These are phyloP conservation scores for Irpex sp. DNA, from an alignment of 1,284 basidiomycete genomes.

Conservation along the genomic window DNA sequence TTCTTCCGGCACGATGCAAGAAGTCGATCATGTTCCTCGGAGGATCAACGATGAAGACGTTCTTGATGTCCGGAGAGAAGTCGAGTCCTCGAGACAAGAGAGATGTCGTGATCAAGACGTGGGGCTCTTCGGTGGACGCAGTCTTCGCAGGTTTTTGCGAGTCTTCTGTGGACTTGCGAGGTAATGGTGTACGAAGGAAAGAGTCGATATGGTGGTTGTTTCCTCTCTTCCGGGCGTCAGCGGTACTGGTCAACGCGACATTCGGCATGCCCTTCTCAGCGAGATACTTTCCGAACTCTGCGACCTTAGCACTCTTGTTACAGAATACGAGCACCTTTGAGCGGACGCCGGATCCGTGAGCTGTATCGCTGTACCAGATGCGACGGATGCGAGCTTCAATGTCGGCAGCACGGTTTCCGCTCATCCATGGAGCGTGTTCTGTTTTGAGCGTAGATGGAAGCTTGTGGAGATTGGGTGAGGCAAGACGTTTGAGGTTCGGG, in stretches of 20 bases:
- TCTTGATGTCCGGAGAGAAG: conserved; percentile 70
- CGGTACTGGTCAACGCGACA: conserved; percentile 59
- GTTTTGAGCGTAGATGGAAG: conserved; percentile 69
- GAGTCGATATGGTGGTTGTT: conserved; percentile 72
- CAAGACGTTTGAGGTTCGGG: conserved; percentile 60
- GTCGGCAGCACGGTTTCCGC: conserved; percentile 77
- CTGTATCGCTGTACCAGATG: conserved; percentile 72
- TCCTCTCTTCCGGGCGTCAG: conserved; percentile 55
- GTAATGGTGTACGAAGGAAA: conserved; percentile 49
- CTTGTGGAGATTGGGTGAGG: conserved; percentile 76
- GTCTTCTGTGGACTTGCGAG: background rate
- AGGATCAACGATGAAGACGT: conserved; percentile 83
- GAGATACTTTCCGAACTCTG: conserved; percentile 54
- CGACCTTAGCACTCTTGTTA: conserved; percentile 70
- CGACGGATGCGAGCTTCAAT: conserved; percentile 69
- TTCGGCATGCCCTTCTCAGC: conserved; percentile 57
- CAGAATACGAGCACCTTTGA: conserved; percentile 79
- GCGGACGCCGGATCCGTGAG: conserved; percentile 27
- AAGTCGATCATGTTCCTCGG: conserved; percentile 88
- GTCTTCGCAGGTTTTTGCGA: conserved; percentile 3
- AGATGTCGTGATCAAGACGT: conserved; percentile 85
- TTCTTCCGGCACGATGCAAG: conserved; percentile 83
- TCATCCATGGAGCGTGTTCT: conserved; percentile 71
- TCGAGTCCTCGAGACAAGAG: conserved; percentile 89
- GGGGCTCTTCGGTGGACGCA: conserved; percentile 35